Conservation (phyloP, 106 monocot genomes). For the Dactylorhiza incarnata region DNA sequence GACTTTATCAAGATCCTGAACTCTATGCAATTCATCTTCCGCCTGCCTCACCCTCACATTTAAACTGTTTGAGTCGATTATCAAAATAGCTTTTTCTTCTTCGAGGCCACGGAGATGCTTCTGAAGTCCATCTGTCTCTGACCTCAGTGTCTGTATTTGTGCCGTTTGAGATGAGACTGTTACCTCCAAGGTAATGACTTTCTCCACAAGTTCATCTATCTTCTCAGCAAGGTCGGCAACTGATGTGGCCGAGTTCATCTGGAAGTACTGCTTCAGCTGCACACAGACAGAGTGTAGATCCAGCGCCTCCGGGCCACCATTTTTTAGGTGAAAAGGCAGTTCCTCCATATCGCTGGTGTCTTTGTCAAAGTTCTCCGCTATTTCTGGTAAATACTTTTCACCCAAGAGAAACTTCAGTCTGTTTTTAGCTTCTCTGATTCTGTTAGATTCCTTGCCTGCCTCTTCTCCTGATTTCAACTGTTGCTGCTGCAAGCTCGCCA, state of each 20-base stretch:
- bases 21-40: constrained; percentile 19
- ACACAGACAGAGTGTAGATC: constrained; percentile 19
- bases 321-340: neutral
- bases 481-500: constrained; percentile 16
- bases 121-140: constrained; percentile 23
- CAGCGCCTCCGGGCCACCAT: neutral
- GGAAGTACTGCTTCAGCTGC: constrained; percentile 15
- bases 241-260: constrained; percentile 14
- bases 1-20: constrained; percentile 18
- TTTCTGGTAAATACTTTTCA: constrained; percentile 1
- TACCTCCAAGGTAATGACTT: constrained; percentile 24
- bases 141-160: constrained; percentile 16
- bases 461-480: constrained; percentile 12
- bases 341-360: neutral
- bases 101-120: constrained; percentile 14
- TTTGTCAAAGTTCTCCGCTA: neutral
- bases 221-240: constrained; percentile 22
- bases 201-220: constrained; percentile 30
- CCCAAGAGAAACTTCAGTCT: constrained; percentile 13
- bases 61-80: constrained; percentile 12
- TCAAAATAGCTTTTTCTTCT: constrained; percentile 21
- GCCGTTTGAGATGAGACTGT: constrained; percentile 15
- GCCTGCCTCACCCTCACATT: constrained; percentile 18
- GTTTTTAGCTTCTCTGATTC: constrained; percentile 10
- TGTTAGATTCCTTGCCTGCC: constrained; percentile 12